Evolutionary conservation across 2,329 filamentous ascomycete genomes (phyloP), one percentile per base, ranked within the genome.

Genomic region (Cladosporium oxysporum): DNA sequence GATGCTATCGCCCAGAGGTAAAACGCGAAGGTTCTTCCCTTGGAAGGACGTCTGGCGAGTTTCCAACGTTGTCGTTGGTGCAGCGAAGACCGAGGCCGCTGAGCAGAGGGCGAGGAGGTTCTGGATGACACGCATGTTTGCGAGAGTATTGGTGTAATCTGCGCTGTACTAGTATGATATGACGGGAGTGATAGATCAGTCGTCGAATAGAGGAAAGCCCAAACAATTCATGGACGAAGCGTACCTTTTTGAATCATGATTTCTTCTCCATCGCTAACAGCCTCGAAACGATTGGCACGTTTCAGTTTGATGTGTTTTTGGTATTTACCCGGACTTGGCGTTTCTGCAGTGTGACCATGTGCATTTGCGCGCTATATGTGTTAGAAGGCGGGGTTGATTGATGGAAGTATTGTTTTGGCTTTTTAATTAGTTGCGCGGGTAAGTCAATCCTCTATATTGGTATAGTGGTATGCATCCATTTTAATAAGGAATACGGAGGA

Each of bases 1-100:
- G 44, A 65, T 65, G 29, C 62, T 65, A 44, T 65, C 62, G 21
- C 62, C 62, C 1, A 65, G 44, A 21, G 62, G 55, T 12, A 65
- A 41, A 31, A 65, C 37, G 16, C 29, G 21, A 8, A 65, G 55
- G 23, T 41, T 65, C 26, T 65, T 59, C 16, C 62, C 62, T 12
- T 28, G 5, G 18, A 65, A 8, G 8, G 55, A 37, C 11, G 55
- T 10, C n/a, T 65, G 62, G 31, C 62, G 62, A 7, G n/a, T 28
- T 41, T 41, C 44, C 16, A 59, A 37, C 1, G 35, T 28, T 11
- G 21, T 6, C 5, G 31, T 41, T 2, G 62, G 62, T 23, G 57
- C 55, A 11, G 55, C 62, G 41, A 60, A 49, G 2, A 59, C 57
- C 21, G 62, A 64, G 55, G 28, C 55, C 33, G 62, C 62, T 14